Conservation (phyloP, 1,284 basidiomycete species). For the Microbotryomycetes sp. region DNA sequence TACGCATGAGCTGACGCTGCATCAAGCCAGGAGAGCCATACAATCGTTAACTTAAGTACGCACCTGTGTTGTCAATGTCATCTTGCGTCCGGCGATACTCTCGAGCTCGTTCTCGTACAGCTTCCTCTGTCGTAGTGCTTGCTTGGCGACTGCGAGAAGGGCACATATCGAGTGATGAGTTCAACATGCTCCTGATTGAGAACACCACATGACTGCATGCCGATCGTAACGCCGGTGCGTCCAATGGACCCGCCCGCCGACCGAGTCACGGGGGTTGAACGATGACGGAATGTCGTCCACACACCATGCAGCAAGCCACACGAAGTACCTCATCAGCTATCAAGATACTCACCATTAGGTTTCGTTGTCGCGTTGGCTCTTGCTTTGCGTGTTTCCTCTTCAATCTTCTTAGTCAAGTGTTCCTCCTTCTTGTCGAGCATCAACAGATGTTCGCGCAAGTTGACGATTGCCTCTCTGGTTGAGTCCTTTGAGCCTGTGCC, state of each 20-base stretch:
- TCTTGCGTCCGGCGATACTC: slow-evolving; percentile 71
- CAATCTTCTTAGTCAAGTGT: slow-evolving; percentile 91
- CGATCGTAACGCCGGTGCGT: not conserved
- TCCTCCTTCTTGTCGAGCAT: slow-evolving; percentile 99
- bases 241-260: not conserved
- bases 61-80: slow-evolving; percentile 90
- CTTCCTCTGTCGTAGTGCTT: slow-evolving; percentile 94
- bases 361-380: slow-evolving; percentile 88
- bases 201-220: no score
- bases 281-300: no score
- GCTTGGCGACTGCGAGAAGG: slow-evolving; percentile 66
- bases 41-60: no score
- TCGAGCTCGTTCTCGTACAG: slow-evolving; percentile 83
- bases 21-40: not conserved
- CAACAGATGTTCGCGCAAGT: slow-evolving; percentile 50
- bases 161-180: no score
- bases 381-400: slow-evolving; percentile 88
- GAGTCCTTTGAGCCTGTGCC: slow-evolving; percentile 33
- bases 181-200: no score
- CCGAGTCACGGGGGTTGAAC: not conserved
- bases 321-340: not conserved
- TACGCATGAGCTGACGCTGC: not conserved
- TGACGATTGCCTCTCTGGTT: slow-evolving; percentile 47
- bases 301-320: not conserved
- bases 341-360: slow-evolving; percentile 70